phyloP scores from a whole-genome alignment of 1,284 basidiomycete genomes.

The Malassezia brasiliensis region DNA sequence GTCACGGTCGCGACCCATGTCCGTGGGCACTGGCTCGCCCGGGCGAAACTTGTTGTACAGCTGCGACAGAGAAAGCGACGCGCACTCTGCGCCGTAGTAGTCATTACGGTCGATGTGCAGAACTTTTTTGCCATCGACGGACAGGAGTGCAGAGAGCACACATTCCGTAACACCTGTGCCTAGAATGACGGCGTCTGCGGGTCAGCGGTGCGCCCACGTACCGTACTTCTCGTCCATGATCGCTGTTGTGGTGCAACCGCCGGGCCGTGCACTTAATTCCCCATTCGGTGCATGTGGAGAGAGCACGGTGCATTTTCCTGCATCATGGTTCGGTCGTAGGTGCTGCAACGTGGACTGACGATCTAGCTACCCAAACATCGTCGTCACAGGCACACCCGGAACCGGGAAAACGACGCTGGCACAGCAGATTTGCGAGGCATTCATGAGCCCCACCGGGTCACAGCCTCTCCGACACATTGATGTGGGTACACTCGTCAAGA shows the following conservation, averaged over 20 bases:
- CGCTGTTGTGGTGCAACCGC: background rate
- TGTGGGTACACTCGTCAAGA: conserved; percentile 78
- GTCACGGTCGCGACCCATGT: conserved; percentile 50
- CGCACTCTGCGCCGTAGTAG: conserved; percentile 97
- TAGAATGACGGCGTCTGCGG: conserved; percentile 44
- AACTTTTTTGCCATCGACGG: conserved; percentile 98
- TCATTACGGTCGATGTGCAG: conserved; percentile 98
- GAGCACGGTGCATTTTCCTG: no score
- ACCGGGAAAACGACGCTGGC: conserved; percentile 83
- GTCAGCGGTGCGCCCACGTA: conserved; percentile 12
- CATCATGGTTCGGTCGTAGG: conserved; percentile 18
- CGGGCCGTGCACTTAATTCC: background rate
- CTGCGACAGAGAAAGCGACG: conserved; percentile 93
- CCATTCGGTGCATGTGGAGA: background rate
- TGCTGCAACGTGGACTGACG: background rate
- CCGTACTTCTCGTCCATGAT: conserved; percentile 43
- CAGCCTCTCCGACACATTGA: conserved; percentile 60
- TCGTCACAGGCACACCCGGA: conserved; percentile 83
- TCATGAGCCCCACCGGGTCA: conserved; percentile 4
- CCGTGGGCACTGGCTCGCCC: conserved; percentile 51
- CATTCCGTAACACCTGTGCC: conserved; percentile 97
- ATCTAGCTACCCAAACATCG: conserved; percentile 62
- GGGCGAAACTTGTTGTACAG: conserved; percentile 88
- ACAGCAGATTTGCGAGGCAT: conserved; percentile 27
- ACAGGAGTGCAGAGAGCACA: conserved; percentile 74